Evolutionary conservation across 257 asterid genomes (phyloP).

Genomic region (Capsicum rhomboideum): DNA sequence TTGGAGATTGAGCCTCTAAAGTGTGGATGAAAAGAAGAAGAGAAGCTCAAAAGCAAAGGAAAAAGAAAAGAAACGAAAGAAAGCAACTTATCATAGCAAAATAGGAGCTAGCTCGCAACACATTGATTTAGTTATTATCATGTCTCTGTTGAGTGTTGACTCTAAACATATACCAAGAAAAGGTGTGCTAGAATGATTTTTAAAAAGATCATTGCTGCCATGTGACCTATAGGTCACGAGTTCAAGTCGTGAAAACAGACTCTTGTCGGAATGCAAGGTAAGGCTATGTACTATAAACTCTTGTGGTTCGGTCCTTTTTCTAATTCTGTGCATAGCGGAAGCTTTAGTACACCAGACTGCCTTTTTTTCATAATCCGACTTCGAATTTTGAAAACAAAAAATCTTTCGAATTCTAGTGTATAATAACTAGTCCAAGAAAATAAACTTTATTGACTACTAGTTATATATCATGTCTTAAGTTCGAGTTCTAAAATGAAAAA

Average conservation of each 20-base stretch:
- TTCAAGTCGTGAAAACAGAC: too few species aligned
- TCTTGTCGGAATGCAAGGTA: too few species aligned
- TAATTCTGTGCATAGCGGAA: too few species aligned
- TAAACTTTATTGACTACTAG: not conserved
- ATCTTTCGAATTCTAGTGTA: not conserved
- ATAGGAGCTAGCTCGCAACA: not conserved
- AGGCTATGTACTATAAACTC: too few species aligned
- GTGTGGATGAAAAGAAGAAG: not conserved
- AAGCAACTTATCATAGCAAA: not conserved
- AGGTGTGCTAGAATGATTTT: not conserved
- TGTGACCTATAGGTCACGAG: too few species aligned
- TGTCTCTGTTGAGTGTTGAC: not conserved
- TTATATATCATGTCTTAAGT: not conserved
- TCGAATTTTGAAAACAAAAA: not conserved
- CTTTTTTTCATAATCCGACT: not conserved
- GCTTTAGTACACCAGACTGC: too few species aligned
- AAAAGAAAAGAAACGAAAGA: not conserved
- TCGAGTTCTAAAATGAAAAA: not conserved
- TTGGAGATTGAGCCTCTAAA: not conserved
- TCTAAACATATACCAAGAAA: not conserved
- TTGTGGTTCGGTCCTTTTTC: too few species aligned
- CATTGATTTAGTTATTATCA: not conserved
- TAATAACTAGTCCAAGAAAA: not conserved
- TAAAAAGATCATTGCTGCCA: not conserved
- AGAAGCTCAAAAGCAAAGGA: not conserved